Base-by-base conservation (phyloP, 305 asterid species). In the Salvia sclarea region DNA sequence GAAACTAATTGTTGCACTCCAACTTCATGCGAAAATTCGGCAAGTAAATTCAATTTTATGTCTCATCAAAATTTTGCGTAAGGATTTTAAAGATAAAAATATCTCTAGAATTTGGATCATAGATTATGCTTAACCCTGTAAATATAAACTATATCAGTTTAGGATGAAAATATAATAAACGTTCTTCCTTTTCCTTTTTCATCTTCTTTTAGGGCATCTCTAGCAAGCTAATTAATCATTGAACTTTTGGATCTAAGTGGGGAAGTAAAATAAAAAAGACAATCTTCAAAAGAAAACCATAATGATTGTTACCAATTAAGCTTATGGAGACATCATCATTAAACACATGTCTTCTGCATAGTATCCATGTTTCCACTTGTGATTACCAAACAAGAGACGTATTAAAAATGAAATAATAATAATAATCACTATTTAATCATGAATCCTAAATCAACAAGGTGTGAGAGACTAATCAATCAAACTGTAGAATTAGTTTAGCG, bases 401-500 rank as follows among this genome's bases (percentile, higher is more conserved):
- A 64, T 8, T 8, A 48, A 24, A 55, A 12, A 22, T 3, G 0
- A 14, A 25, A 2, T 3, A 20, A 30, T 28, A 64, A 16, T 31
- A 31, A 61, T 21, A 31, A 69, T 2, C 8, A 6, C 21, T 17
- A 6, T 3, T 14, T 37, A 48, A 33, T 43, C 41, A 13, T 68
- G 25, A 74, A 25, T 25, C 4, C 0, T 1, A n/a, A 41, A 47
- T 1, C 22, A 41, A 47, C 61, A 63, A 72, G 78, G 69, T 72
- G 78, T 18, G 78, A 40, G 47, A 68, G 44, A 38, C 37, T 61
- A 59, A 72, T 76, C 80, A 71, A 63, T 76, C 56, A 53, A 50
- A 3, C 30, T 57, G 30, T 38, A 17, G 54, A 59, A 70, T 63
- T 49, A n/a, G 74, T 73, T 69, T 63, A 69, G 58, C 73, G 49